Evolutionary conservation across 2,329 filamentous ascomycete genomes (phyloP), one percentile per base, ranked within the genome.

Genomic region (Pseudogymnoascus sp.): DNA sequence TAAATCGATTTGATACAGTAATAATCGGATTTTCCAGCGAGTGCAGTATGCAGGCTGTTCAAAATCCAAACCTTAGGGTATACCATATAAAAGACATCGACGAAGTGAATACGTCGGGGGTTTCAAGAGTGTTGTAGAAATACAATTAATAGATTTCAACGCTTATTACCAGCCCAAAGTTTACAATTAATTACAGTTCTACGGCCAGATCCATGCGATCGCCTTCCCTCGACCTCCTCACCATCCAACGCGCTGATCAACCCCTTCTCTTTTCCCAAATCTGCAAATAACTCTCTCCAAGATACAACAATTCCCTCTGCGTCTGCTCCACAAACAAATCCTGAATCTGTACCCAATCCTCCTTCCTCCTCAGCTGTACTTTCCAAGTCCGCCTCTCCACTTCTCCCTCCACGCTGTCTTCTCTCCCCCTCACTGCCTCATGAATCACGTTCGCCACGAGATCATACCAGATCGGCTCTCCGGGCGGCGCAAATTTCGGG

Each of bases 221-320:
- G 26, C 45, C 56, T 63, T 64, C 10, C 52, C 18, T 19, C 34
- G 1, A 10, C 28, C 52, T 13, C 15, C n/a, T 60, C 34, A 66
- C 66, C 41, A 62, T 61, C 61, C 66, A 68, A 18, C 45, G 18
- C 45, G 10, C 26, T 4, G 3, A 19, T 12, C 15, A 9, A 13
- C 26, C 78, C 70, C 82, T 86, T 73, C 91, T 82, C 72, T 88
- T 80, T 77, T 97, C 94, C 94, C 94, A 97, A 45, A 99, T 84
- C 82, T 97, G 95, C 61, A 97, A 75, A 77, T 97, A 97, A 60
- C 89, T 89, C 79, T 99, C 94, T 58, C 92, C 90, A 0, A 95
- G 87, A 69, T 96, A 95, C 65, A 99, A 72, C 67, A 95, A 81
- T 77, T 99, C 92, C 64, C 83, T 89, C 73, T 92, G 88, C 18